Conservation (phyloP, 2,329 filamentous ascomycete species). For the Herpotrichia juniperi region DNA sequence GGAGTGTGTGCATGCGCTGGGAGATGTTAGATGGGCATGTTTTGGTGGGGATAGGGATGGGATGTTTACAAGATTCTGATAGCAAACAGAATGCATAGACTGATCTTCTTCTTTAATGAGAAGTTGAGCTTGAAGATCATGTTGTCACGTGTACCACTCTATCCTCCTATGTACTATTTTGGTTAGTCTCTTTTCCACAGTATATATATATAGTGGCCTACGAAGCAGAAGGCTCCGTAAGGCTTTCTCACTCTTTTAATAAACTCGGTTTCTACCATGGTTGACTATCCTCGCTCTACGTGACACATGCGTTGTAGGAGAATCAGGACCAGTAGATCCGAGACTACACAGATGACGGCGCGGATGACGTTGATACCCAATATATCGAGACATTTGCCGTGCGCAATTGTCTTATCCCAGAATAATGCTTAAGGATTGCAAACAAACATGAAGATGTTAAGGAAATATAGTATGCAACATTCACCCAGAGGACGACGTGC, state of each 20-base stretch:
- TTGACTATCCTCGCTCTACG: no score
- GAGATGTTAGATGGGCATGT: no score
- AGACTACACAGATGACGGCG: neutral
- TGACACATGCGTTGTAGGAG: neutral
- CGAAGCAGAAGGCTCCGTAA: no score
- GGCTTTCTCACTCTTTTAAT: no score
- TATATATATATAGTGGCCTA: no score
- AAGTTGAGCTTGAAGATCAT: neutral
- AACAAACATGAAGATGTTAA: slow-evolving; percentile 24
- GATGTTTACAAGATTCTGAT: slow-evolving; percentile 2
- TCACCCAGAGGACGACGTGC: slow-evolving; percentile 33
- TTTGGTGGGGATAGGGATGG: no score
- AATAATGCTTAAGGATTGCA: neutral
- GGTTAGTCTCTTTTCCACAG: no score
- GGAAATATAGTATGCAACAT: slow-evolving; percentile 31
- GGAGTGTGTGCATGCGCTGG: no score
- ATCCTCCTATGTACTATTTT: no score
- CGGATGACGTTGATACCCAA: neutral
- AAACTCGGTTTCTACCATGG: no score
- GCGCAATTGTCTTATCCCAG: neutral
- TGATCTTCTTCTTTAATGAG: neutral
- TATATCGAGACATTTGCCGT: neutral
- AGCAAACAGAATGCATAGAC: neutral
- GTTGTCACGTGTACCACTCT: no score
- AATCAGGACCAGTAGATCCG: neutral